Evolutionary conservation across 2,329 filamentous ascomycete genomes (phyloP), one percentile per base, ranked within the genome.

Genomic region (Penicillium sp.): DNA sequence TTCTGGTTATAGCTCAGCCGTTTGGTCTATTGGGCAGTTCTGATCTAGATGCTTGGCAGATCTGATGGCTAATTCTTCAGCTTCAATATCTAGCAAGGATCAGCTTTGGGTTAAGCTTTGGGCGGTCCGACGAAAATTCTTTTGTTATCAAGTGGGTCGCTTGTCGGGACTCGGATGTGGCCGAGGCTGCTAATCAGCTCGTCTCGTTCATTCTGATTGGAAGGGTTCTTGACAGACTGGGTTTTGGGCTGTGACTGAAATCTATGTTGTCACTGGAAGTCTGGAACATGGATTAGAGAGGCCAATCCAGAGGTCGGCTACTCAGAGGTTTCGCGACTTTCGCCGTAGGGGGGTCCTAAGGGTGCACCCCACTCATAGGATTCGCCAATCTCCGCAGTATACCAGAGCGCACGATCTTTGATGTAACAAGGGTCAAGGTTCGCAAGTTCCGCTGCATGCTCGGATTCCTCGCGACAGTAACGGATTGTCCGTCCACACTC

Each of bases 91-190:
- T 24, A 35, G 19, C 35, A 51, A 40, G 53, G 33, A 39, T 49
- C 35, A 55, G 37, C 46, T 50, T 24, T 54, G 43, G 36, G 53
- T 43, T 50, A 53, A 56, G 54, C 41, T 53, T 60, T 56, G 10
- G 44, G 33, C 50, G 54, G 54, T 41, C 58, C 55, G 44, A 60
- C 6, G 35, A 56, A 52, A 58, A 53, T 58, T 55, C 49, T 54
- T 51, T 36, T 27, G 49, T 61, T 53, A 56, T 59, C 52, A 50
- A 19, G 55, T 59, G 55, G 59, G 59, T 53, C 37, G 41, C 43
- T n/a, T 49, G 54, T 24, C 37, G 22, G 22, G 3, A 22, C 22
- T 22, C 22, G 41, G 49, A 31, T 49, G 54, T 33, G 6, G n/a
- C 44, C 44, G 51, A 50, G 31, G n/a, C 47, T 37, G 24, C 27